Evolutionary conservation across 805 yeast species (phyloP).

Genomic region (Candida glaebosa): DNA sequence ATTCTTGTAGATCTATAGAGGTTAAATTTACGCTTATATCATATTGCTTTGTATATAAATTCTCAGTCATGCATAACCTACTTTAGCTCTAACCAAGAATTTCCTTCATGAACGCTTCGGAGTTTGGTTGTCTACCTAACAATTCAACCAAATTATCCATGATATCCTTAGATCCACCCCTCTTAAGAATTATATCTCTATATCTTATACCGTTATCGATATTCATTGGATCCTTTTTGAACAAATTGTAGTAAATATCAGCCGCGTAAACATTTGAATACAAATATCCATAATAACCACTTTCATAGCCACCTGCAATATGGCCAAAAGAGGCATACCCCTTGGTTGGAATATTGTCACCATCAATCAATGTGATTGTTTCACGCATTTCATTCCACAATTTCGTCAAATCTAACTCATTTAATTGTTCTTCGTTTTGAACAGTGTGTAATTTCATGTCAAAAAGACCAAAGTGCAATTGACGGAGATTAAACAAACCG

Average conservation of each 20-base stretch:
- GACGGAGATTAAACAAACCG: constrained; percentile 68
- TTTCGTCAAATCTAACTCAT: constrained; percentile 43
- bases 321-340: constrained; percentile 81
- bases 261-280: constrained; percentile 86
- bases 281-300: constrained; percentile 83
- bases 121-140: constrained; percentile 73
- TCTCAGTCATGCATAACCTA: background rate
- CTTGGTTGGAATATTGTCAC: constrained; percentile 52
- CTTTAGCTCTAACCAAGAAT: constrained; percentile 27
- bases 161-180: constrained; percentile 74
- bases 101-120: constrained; percentile 69
- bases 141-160: constrained; percentile 60
- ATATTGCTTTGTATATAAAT: constrained; percentile 1
- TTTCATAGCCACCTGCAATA: constrained; percentile 76
- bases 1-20: constrained; percentile 1
- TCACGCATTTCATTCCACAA: constrained; percentile 68
- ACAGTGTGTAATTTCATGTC: constrained; percentile 70
- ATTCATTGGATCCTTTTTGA: constrained; percentile 66
- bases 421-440: constrained; percentile 30
- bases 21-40: constrained; percentile 3
- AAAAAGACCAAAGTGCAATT: constrained; percentile 73
- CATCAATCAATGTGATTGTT: constrained; percentile 55
- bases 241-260: constrained; percentile 72
- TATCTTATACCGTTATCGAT: constrained; percentile 58
- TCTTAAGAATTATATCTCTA: constrained; percentile 63